These are phyloP conservation scores for Fusarium pseudoanthophilum DNA, from an alignment of 2,329 filamentous ascomycete species.

Conservation along the genomic window DNA sequence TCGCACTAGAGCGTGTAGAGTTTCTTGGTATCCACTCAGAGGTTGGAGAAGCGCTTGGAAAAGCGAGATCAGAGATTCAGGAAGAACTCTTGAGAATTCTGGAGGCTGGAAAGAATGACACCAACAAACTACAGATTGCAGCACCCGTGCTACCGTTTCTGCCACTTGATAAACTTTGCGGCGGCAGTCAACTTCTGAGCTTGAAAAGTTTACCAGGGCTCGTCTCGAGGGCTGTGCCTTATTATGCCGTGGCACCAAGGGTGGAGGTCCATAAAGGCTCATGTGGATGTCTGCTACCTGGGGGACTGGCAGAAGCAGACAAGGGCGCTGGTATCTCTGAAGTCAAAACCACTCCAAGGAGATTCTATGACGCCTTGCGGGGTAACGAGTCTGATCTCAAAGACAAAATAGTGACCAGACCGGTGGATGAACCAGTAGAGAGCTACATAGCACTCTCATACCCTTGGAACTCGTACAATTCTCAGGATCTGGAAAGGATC, in stretches of 20 bases:
- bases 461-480: neutral
- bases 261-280: neutral
- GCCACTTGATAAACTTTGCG: neutral
- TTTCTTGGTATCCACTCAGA: neutral
- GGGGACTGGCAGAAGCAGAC: neutral
- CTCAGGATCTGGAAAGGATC: neutral
- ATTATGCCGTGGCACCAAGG: neutral
- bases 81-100: neutral
- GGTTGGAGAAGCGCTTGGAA: neutral
- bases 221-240: neutral
- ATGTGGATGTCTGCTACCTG: neutral
- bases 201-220: neutral
- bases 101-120: neutral
- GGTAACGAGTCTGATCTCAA: neutral
- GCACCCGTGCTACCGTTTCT: neutral
- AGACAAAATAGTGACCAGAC: neutral
- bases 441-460: neutral
- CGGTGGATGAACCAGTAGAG: neutral
- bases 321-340: neutral
- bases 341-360: neutral
- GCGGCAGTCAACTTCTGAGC: accelerated
- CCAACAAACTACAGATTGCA: neutral
- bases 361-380: neutral
- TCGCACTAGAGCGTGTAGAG: neutral
- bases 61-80: neutral